Evolutionary conservation across 805 yeast genomes (phyloP).

Genomic region (Myxozyma nipponensis): DNA sequence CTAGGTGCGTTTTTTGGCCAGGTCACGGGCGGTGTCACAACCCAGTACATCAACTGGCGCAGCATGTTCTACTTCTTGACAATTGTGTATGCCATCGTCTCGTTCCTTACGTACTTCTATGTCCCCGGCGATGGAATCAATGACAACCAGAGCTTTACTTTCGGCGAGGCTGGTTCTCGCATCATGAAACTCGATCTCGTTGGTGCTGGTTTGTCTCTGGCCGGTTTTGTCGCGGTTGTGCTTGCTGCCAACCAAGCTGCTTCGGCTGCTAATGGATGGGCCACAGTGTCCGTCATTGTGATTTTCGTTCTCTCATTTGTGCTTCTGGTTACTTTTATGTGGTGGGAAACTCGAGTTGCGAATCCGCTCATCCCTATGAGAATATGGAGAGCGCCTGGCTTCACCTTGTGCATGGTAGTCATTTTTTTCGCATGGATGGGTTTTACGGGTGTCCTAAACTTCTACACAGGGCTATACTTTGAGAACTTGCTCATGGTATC

Average conservation of each 20-base stretch:
- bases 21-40: conserved; percentile 46
- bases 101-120: conserved; percentile 32
- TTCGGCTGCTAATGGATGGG: conserved; percentile 44
- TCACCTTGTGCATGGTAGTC: conserved; percentile 42
- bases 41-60: conserved; percentile 43
- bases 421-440: conserved; percentile 43
- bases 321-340: conserved; percentile 38
- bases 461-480: conserved; percentile 44
- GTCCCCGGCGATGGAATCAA: conserved; percentile 40
- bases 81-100: conserved; percentile 38
- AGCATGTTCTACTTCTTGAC: conserved; percentile 43
- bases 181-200: conserved; percentile 40
- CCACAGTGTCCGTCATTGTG: conserved; percentile 45
- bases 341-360: conserved; percentile 41
- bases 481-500: conserved; percentile 41
- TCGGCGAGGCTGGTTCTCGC: conserved; percentile 2
- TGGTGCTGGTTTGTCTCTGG: conserved; percentile 44
- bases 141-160: conserved; percentile 3
- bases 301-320: conserved; percentile 42
- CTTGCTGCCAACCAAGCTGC: conserved; percentile 47
- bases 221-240: conserved; percentile 43
- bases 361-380: conserved; percentile 50
- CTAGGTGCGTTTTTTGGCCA: conserved; percentile 45
- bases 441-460: conserved; percentile 43
- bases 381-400: conserved; percentile 42